A percentile compares a stretch with the other conserved stretches of the same genome.
These are phyloP conservation scores for Aspergillus fumigatus DNA, from an alignment of 2,329 filamentous ascomycete species.

Conservation along the genomic window DNA sequence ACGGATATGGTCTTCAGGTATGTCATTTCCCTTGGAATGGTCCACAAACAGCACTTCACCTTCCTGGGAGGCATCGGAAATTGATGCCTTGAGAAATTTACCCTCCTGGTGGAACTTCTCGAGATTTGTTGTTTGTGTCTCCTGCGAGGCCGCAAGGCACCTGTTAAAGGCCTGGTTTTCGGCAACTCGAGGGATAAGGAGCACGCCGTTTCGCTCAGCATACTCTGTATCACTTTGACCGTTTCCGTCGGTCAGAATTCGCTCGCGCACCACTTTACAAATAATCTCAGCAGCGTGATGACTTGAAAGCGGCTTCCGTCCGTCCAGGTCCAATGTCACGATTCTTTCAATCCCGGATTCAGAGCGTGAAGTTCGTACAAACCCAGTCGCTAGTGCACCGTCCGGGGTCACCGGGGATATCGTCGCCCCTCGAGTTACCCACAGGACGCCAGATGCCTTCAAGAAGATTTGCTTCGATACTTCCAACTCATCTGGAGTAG, in stretches of 20 bases:
- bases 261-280: constrained; percentile 6
- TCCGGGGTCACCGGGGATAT: constrained; percentile 10
- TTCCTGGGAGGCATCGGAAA: not conserved
- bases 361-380: constrained; percentile 24
- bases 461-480: constrained; percentile 16
- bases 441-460: constrained; percentile 15
- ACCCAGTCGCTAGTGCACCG: constrained; percentile 16
- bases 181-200: constrained; percentile 22
- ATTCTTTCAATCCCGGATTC: constrained; percentile 20
- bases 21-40: constrained; percentile 1
- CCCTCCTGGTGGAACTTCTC: constrained; percentile 12
- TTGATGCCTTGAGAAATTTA: constrained; percentile 6
- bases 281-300: constrained; percentile 8
- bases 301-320: constrained; percentile 2
- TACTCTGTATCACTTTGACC: constrained; percentile 21
- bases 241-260: constrained; percentile 2
- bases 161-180: constrained; percentile 8
- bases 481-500: constrained; percentile 1
- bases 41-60: constrained; percentile 7
- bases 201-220: constrained; percentile 15
- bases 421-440: constrained; percentile 20
- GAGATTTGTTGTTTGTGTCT: not conserved
- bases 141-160: not conserved
- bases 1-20: constrained; percentile 22
- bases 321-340: constrained; percentile 22